phyloP scores from a whole-genome alignment of 140 eudicot species.

The Stevia rebaudiana region DNA sequence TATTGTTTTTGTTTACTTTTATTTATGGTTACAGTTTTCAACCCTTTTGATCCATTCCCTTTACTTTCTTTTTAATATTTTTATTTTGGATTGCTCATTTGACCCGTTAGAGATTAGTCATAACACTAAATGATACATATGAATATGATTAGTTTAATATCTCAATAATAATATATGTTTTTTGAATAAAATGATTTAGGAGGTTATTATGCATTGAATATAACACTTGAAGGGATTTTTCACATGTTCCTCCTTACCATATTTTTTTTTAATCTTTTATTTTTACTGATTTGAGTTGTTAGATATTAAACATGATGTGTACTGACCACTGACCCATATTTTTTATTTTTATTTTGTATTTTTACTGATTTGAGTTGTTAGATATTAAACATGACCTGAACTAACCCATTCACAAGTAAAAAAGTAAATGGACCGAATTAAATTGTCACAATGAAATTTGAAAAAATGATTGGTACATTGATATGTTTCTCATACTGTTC shows the following conservation, averaged over 20 bases:
- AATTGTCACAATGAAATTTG: constrained; percentile 8
- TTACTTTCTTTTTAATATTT: no score
- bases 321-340: not conserved
- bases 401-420: not conserved
- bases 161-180: no score
- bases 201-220: not conserved
- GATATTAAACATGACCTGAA: not conserved
- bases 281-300: not conserved
- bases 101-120: not conserved
- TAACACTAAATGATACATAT: not conserved
- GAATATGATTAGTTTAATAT: no score
- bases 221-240: no score
- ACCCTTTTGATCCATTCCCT: not conserved
- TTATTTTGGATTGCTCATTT: not conserved
- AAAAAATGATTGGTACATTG: not conserved
- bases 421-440: not conserved
- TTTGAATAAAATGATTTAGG: not conserved
- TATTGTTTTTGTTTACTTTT: no score
- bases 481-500: constrained; percentile 2
- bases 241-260: no score
- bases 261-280: no score
- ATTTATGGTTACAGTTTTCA: not conserved
- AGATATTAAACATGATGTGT: not conserved
- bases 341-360: no score
- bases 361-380: not conserved